Conservation (phyloP, 129 eudicot species). For the Erigeron canadensis region DNA sequence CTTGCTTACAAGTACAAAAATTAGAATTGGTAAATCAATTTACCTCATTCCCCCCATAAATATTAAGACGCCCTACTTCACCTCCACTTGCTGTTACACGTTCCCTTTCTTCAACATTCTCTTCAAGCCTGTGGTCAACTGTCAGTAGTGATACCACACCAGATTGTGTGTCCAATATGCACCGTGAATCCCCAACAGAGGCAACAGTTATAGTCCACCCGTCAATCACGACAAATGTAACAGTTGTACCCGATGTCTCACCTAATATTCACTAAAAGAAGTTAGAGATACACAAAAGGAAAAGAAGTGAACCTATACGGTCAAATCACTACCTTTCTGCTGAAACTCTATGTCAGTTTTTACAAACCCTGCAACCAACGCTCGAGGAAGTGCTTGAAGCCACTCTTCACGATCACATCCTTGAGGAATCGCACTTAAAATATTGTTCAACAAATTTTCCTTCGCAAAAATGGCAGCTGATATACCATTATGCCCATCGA, state of each 20-base stretch:
- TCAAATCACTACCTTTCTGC: constrained; percentile 63
- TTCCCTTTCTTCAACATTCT: constrained; percentile 87
- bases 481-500: constrained; percentile 97
- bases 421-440: constrained; percentile 82
- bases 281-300: not conserved
- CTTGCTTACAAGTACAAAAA: not conserved
- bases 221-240: constrained; percentile 87
- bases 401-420: constrained; percentile 85
- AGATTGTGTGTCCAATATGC: constrained; percentile 91
- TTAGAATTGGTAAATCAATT: not conserved
- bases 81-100: constrained; percentile 97
- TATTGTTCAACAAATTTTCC: constrained; percentile 83
- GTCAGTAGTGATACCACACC: constrained; percentile 88
- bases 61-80: constrained; percentile 91
- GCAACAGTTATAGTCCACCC: constrained; percentile 99
- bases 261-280: constrained; percentile 42
- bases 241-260: constrained; percentile 95
- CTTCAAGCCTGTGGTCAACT: constrained; percentile 97
- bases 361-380: constrained; percentile 95
- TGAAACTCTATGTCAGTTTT: constrained; percentile 98
- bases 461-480: constrained; percentile 93
- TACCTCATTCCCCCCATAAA: constrained; percentile 82
- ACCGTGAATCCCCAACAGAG: constrained; percentile 95
- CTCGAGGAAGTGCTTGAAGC: constrained; percentile 94
- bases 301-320: not conserved